These are phyloP conservation scores for Sclerotinia trifoliorum DNA, from an alignment of 2,329 filamentous ascomycete species.

Conservation along the genomic window DNA sequence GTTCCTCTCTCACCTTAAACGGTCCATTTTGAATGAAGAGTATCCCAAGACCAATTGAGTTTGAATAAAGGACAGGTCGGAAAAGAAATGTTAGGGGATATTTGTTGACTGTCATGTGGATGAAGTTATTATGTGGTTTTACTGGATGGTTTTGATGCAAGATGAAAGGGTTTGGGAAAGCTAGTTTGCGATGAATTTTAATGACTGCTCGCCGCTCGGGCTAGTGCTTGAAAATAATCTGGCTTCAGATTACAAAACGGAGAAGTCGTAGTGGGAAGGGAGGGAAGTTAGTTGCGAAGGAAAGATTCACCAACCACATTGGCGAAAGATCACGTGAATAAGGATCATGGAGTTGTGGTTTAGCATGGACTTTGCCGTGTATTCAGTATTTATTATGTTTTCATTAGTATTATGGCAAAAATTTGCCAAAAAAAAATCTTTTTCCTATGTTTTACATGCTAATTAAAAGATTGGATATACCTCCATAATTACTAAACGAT, in stretches of 20 bases:
- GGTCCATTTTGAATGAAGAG: no score
- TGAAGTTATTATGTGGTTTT: neutral
- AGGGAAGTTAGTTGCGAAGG: rapidly evolving
- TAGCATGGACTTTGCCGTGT: neutral
- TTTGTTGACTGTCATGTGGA: neutral
- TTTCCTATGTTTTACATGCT: no score
- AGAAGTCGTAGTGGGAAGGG: no score
- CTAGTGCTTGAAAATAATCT: neutral
- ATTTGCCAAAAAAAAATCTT: neutral
- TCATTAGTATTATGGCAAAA: neutral
- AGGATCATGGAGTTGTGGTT: no score
- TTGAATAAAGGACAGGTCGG: no score
- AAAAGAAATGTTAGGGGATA: no score
- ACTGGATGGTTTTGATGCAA: neutral
- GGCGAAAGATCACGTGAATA: neutral
- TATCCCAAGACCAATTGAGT: no score
- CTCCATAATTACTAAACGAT: neutral
- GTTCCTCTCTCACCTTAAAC: neutral
- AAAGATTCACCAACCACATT: neutral
- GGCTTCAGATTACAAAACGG: no score
- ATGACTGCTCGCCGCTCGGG: no score
- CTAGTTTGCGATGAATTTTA: no score
- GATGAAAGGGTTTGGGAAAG: neutral
- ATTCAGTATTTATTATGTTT: neutral
- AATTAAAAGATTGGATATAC: neutral